A percentile compares a stretch with the other conserved stretches of the same genome.
phyloP scores from a whole-genome alignment of 257 asterid species.

The Mentha longifolia region DNA sequence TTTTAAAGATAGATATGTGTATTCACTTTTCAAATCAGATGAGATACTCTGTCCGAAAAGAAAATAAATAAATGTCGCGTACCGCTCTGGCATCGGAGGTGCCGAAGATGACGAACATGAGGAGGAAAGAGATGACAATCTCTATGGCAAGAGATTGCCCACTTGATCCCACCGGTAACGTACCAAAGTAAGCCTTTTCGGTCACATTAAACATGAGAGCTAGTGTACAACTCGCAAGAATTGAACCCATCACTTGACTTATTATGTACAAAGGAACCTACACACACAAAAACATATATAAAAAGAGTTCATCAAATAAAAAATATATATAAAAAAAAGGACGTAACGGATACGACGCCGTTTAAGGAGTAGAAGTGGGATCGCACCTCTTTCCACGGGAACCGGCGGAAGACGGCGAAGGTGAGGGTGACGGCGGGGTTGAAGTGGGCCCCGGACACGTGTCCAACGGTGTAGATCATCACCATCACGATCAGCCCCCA shows the following conservation, averaged over 20 bases:
- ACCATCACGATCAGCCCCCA: slow-evolving; percentile 87
- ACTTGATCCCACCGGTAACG: slow-evolving; percentile 62
- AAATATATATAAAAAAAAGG: not conserved
- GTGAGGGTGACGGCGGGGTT: slow-evolving; percentile 81
- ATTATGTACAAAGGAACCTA: slow-evolving; percentile 65
- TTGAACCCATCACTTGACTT: slow-evolving; percentile 64
- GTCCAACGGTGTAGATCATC: slow-evolving; percentile 72
- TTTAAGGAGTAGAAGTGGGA: too few relatives aligned
- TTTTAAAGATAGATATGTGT: too few relatives aligned
- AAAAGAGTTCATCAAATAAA: not conserved
- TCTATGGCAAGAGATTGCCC: slow-evolving; percentile 70
- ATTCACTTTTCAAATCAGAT: too few relatives aligned
- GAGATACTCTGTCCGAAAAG: too few relatives aligned
- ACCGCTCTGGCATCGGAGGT: slow-evolving; percentile 64
- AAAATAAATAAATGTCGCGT: too few relatives aligned
- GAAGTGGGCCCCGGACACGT: slow-evolving; percentile 88
- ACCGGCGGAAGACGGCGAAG: slow-evolving; percentile 53
- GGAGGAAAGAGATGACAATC: slow-evolving; percentile 68
- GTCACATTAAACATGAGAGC: slow-evolving; percentile 53
- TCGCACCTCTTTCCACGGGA: slow-evolving; percentile 71
- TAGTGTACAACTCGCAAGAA: slow-evolving; percentile 66
- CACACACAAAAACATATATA: not conserved
- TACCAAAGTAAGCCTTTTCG: slow-evolving; percentile 62
- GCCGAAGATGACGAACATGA: slow-evolving; percentile 75
- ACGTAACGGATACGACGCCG: not conserved